phyloP scores from a whole-genome alignment of 1,284 basidiomycete genomes.

The Ustilago vetiveriae region DNA sequence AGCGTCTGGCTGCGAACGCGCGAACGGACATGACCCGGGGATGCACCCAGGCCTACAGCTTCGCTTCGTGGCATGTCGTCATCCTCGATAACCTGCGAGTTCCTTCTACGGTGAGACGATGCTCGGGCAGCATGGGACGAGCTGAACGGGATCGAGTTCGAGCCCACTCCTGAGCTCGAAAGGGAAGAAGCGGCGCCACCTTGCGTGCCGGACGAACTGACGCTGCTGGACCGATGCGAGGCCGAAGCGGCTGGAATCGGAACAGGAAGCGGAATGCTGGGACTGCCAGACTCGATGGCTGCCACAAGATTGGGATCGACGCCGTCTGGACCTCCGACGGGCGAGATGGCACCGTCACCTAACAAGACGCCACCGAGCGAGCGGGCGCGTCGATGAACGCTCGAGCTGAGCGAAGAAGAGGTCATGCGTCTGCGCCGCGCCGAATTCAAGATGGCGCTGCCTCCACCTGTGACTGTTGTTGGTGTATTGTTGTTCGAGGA shows the following conservation, averaged over 20 bases:
- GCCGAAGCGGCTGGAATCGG: slow-evolving; percentile 32
- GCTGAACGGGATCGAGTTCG: slow-evolving; percentile 36
- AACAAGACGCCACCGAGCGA: slow-evolving; percentile 58
- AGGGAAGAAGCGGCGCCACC: slow-evolving; percentile 26
- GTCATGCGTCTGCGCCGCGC: slow-evolving; percentile 39
- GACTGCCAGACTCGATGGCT: slow-evolving; percentile 56
- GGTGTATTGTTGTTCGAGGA: slow-evolving; percentile 21
- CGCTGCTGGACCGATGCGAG: slow-evolving; percentile 35
- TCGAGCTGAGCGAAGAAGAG: slow-evolving; percentile 37
- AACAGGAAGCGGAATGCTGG: slow-evolving; percentile 44
- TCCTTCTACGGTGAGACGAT: slow-evolving; percentile 12
- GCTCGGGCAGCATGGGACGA: slow-evolving; percentile 15
- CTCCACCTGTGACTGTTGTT: slow-evolving; percentile 22
- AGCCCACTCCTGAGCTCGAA: slow-evolving; percentile 25
- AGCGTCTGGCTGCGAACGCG: slow-evolving; percentile 58
- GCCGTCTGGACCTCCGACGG: slow-evolving; percentile 64
- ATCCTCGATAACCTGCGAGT: slow-evolving; percentile 38
- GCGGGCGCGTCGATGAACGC: slow-evolving; percentile 60
- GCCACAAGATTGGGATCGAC: slow-evolving; percentile 64
- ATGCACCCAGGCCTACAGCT: not conserved
- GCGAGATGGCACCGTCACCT: slow-evolving; percentile 50
- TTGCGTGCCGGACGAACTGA: slow-evolving; percentile 46
- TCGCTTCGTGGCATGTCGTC: slow-evolving; percentile 16
- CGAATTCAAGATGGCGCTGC: slow-evolving; percentile 35
- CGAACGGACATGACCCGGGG: slow-evolving; percentile 36